Base-by-base conservation (phyloP, 2,329 filamentous ascomycete species). In the Scleromitrula shiraiana region DNA sequence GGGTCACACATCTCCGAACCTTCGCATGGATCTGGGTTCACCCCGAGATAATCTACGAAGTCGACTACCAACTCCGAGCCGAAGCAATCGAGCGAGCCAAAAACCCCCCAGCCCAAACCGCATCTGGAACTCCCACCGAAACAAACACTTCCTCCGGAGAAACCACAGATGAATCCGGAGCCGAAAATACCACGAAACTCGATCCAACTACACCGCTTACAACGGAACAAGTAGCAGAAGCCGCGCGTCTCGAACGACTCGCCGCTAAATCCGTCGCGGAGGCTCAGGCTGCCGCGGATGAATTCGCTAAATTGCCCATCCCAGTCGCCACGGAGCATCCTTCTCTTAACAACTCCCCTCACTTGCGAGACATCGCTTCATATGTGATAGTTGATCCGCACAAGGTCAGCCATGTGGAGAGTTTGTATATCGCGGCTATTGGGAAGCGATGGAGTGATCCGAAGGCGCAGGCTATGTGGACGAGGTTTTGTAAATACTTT, bases 1-100 rank as follows among this genome's bases (percentile, higher is more conserved):
- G 93, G 86, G 90, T 96, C 1, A 95, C 87, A 0, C 90, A 96
- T 64, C 75, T 98, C 5, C 86, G 89, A 53, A 93, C 88, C 0
- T 96, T 94, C 65, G 88, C 85, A 10, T 95, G 93, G 73, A 80
- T 97, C 36, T 79, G 91, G 41, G 85, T 93, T 35, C 83, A 83
- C 67, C 82, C 85, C 2, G 83, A 91, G 62, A 85, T 95, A 53
- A 82, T 93, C 58, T 83, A 85, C 60, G 83, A 87, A 55, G 88
- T 94, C 3, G 81, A 87, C 43, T 77, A 83, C 57, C 77, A 82
- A 46, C 74, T 88, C 36, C 80, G 84, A 58, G 76, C 76, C 22
- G 82, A 87, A 40, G 56, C 56, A 43, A 56, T 49, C 53, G 60
- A 53, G 56, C 65, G 54, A 39, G 51, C 53, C 2, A 64, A 50